phyloP scores from a whole-genome alignment of 306 rosid species.

The Acacia acuminata region DNA sequence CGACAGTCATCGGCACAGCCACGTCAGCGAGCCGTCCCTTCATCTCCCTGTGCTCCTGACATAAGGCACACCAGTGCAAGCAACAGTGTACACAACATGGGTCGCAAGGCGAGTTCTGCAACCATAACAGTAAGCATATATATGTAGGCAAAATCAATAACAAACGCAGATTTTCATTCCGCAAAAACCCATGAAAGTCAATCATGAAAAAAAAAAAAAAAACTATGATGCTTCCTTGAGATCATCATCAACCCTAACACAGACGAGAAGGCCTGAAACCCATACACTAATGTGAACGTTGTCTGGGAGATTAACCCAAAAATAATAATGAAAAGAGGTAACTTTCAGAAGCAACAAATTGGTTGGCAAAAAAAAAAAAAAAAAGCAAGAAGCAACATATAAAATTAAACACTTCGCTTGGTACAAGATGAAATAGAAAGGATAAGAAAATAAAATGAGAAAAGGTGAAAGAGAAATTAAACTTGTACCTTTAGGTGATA shows the following conservation, averaged over 20 bases:
- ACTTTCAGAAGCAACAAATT: neutral
- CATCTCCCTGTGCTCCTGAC: constrained; percentile 98
- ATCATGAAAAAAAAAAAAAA: neutral
- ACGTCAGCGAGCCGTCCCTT: constrained; percentile 73
- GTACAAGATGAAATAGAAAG: neutral
- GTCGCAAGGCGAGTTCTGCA: constrained; percentile 85
- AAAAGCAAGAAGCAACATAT: neutral
- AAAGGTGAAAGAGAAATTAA: constrained; percentile 1
- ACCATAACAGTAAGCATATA: neutral
- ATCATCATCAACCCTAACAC: neutral
- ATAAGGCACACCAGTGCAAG: constrained; percentile 93
- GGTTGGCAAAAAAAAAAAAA: neutral
- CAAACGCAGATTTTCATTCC: neutral
- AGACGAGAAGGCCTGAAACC: neutral
- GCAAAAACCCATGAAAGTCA: constrained; percentile 2
- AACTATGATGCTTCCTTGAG: neutral
- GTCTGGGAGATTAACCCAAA: neutral
- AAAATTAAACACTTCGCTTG: neutral
- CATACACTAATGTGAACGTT: neutral
- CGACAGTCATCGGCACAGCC: constrained; percentile 72
- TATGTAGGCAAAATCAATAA: neutral
- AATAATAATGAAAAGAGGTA: neutral
- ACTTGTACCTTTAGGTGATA: constrained; percentile 83
- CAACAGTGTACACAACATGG: constrained; percentile 96
- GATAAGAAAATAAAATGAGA: neutral